Base-by-base conservation (phyloP, 2,329 filamentous ascomycete species). In the Phialemoniopsis sp. region DNA sequence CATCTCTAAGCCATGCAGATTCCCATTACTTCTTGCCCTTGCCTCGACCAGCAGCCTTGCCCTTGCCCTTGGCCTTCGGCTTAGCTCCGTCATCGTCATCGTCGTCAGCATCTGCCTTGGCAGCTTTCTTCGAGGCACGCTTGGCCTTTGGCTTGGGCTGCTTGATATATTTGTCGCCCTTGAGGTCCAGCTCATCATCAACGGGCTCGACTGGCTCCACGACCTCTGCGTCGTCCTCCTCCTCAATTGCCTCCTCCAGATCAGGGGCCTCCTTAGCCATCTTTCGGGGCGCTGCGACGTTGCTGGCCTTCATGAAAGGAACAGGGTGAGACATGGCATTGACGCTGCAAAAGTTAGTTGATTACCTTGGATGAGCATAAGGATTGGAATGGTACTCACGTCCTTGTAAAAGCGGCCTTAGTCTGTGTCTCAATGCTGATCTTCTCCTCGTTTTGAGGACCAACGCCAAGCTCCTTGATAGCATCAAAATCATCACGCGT, bases 161-260 rank as follows among this genome's bases (percentile, higher is more conserved):
- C 62, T 93, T 95, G 59, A 97, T 90, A 55, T 95, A 96, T 63
- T 96, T 97, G 64, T 98, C 93, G 58, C 91, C 95, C 55, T 85
- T 89, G 37, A 97, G 61, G 57, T 95, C 89, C n/a, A 82, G 67
- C 38, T 89, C 85, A 13, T 88, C 86, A 4, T 87, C 85, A 1
- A 83, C 83, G 2, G 73, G 79, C 32, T 80, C 78, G 2, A 66
- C 76, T 4, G 68, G 59, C 29, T 78, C 75, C 2, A 79, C 64
- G 19, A 70, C 66, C 28, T 82, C 81, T n/a, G 73, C 82, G 34
- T 93, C 89, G 37, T 95, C 91, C 5, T 89, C 89, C 51, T 95
- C 91, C 36, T 97, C 90, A 39, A 98, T 85, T 3, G 90, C 93
- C 63, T 98, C 93, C 64, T 98, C 93, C 26, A 98, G 75, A 65